Base-by-base conservation (phyloP, 495 filamentous ascomycete genomes). In the Immersiella caudata region DNA sequence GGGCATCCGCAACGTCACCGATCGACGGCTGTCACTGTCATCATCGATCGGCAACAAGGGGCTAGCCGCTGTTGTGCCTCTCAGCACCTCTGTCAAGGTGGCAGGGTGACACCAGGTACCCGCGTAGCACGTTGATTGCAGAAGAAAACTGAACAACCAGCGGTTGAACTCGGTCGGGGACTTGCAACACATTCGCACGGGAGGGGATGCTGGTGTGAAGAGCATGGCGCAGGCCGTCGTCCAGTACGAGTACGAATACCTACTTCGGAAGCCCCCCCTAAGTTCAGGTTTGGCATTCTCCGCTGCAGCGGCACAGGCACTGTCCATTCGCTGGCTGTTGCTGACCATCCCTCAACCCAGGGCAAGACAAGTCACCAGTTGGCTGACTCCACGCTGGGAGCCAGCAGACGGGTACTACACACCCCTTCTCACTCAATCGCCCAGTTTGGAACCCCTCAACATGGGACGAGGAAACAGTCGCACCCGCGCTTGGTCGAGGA, bases 11-110 rank as follows among this genome's bases (percentile, higher is more conserved):
- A 59, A 62, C 36, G 60, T 62, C 60, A 62, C 60, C 3, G 60
- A 62, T 62, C 35, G 60, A 25, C 60, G 35, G 60, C 60, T 62
- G 60, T 62, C 60, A 62, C 60, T 62, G 60, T 62, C 60, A 62
- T 62, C 20, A 50, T 62, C 35, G 36, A 49, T 49, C 60, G 20
- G 36, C 60, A 62, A 21, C 20, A 46, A 21, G 33, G 27, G 24
- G 21, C 11, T 59, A 6, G 56, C 52, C 21, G 18, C 26, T 59
- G 56, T 33, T 59, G 40, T 36, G 33, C 12, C 33, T 36, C 33
- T 36, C 33, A 36, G 40, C 8, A 33, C 29, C 49, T 52, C 21
- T 52, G 49, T 52, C 21, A 12, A 52, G 49, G 49, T 52, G 40
- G 9, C 40, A 46, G 40, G 6, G 40, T 46, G 40, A 18, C 40